A percentile compares a stretch with the other conserved stretches of the same genome.
phyloP scores from a whole-genome alignment of 2,329 filamentous ascomycete genomes.

The Colletotrichum scovillei region DNA sequence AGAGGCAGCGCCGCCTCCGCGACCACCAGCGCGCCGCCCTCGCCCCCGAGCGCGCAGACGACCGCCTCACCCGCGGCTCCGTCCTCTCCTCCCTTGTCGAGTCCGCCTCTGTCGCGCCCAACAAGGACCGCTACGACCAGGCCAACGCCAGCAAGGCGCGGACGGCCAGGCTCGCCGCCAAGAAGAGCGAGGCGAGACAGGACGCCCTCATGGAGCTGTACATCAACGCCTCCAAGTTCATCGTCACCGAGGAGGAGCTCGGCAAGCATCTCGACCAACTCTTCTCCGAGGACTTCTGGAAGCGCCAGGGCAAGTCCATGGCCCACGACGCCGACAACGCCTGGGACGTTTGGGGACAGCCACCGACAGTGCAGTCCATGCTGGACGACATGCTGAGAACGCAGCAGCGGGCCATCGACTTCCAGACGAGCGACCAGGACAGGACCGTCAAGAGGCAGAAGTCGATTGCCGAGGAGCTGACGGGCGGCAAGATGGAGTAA shows the following conservation, averaged over 20 bases:
- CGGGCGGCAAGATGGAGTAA: constrained; percentile 67
- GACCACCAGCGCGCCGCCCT: constrained; percentile 60
- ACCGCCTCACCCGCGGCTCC: constrained; percentile 78
- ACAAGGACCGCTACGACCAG: constrained; percentile 71
- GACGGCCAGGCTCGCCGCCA: constrained; percentile 55
- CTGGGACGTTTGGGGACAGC: constrained; percentile 62
- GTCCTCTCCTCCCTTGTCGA: constrained; percentile 64
- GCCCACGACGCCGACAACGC: constrained; percentile 54
- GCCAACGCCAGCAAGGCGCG: constrained; percentile 54
- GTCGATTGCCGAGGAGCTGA: constrained; percentile 68
- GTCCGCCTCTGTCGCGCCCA: constrained; percentile 64
- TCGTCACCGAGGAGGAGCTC: constrained; percentile 83
- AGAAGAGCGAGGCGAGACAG: constrained; percentile 69
- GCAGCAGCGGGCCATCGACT: constrained; percentile 26
- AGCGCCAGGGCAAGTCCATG: constrained; percentile 49
- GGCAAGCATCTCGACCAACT: constrained; percentile 77
- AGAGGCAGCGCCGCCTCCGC: constrained; percentile 54
- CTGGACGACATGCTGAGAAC: constrained; percentile 49
- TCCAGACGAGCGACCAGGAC: constrained; percentile 50
- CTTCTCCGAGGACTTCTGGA: constrained; percentile 76
- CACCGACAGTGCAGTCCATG: constrained; percentile 58
- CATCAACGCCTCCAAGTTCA: constrained; percentile 88
- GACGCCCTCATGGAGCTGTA: constrained; percentile 88
- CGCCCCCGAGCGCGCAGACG: constrained; percentile 79
- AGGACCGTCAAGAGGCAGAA: constrained; percentile 64